phyloP scores from a whole-genome alignment of 805 yeast genomes.

The Lipomyces yamadae region DNA sequence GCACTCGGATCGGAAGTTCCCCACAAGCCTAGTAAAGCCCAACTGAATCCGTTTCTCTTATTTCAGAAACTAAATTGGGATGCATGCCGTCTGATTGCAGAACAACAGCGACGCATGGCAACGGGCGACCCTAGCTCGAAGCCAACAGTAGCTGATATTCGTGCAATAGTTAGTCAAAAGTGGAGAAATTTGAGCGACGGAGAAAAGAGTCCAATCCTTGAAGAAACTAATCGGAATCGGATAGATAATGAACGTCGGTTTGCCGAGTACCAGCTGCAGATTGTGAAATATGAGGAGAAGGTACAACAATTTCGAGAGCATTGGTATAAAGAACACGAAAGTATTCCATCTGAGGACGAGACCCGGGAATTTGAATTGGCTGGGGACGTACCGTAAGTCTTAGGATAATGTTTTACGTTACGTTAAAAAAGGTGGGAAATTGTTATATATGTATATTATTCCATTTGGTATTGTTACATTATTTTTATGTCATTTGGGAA shows the following conservation, averaged over 20 bases:
- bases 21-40: conserved; percentile 48
- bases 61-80: conserved; percentile 53
- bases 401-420: background rate
- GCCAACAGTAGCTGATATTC: conserved; percentile 50
- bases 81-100: conserved; percentile 47
- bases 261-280: conserved; percentile 25
- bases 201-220: conserved; percentile 44
- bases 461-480: background rate
- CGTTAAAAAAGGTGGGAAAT: background rate
- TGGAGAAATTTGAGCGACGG: conserved; percentile 50
- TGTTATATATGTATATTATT: conserved; percentile 11
- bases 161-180: conserved; percentile 49
- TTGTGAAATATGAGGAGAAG: conserved; percentile 47
- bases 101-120: conserved; percentile 42
- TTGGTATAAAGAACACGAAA: conserved; percentile 49
- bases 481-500: background rate
- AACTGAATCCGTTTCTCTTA: conserved; percentile 49
- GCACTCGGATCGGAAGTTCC: conserved; percentile 49
- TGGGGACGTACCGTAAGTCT: conserved; percentile 11
- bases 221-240: conserved; percentile 23
- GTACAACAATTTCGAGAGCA: conserved; percentile 47
- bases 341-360: conserved; percentile 42
- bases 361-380: conserved; percentile 28
- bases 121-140: conserved; percentile 43
- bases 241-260: conserved; percentile 36